Percentiles rank a stretch among this genome's conserved stretches.
Conservation (phyloP, 352 stramenopile species). For the Globisporangium middletonii region DNA sequence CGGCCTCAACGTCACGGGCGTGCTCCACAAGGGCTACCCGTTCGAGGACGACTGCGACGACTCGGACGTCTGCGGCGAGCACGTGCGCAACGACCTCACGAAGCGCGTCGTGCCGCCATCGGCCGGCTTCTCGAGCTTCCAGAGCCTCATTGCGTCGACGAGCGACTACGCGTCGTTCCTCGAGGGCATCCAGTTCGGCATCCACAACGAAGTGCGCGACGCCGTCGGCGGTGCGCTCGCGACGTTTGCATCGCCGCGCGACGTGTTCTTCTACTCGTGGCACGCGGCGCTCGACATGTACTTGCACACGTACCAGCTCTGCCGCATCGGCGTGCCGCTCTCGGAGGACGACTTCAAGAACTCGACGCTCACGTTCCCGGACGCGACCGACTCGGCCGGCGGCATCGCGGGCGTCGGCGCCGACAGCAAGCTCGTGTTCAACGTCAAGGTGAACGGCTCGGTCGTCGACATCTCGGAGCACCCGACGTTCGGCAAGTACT, state of each 20-base stretch:
- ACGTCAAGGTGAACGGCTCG: constrained; percentile 32
- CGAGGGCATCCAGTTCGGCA: constrained; percentile 47
- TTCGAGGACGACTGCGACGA: constrained; percentile 40
- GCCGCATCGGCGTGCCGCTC: constrained; percentile 41
- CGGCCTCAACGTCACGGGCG: constrained; percentile 26
- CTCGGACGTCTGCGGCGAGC: constrained; percentile 26
- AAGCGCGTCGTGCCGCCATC: constrained; percentile 31
- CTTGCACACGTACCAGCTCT: constrained; percentile 60
- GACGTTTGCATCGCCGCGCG: constrained; percentile 39
- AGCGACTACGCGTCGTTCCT: constrained; percentile 54
- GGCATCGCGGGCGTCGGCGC: constrained; percentile 33
- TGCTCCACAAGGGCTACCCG: constrained; percentile 21
- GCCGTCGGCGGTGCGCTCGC: constrained; percentile 45
- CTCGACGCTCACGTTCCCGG: constrained; percentile 37
- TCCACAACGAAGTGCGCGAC: constrained; percentile 62
- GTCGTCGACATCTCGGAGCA: constrained; percentile 51
- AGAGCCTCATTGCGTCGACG: constrained; percentile 42
- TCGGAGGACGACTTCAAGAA: constrained; percentile 36
- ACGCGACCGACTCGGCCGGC: constrained; percentile 37
- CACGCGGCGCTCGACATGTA: constrained; percentile 65
- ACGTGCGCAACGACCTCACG: constrained; percentile 39
- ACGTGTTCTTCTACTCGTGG: constrained; percentile 72
- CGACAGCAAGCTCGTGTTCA: constrained; percentile 31
- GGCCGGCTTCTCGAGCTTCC: constrained; percentile 44
- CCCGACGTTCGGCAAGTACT: constrained; percentile 60